Evolutionary conservation across 371 early-diverging fungal genomes (phyloP), one percentile per base, ranked within the genome.

Genomic region (Rhizomucor miehei): DNA sequence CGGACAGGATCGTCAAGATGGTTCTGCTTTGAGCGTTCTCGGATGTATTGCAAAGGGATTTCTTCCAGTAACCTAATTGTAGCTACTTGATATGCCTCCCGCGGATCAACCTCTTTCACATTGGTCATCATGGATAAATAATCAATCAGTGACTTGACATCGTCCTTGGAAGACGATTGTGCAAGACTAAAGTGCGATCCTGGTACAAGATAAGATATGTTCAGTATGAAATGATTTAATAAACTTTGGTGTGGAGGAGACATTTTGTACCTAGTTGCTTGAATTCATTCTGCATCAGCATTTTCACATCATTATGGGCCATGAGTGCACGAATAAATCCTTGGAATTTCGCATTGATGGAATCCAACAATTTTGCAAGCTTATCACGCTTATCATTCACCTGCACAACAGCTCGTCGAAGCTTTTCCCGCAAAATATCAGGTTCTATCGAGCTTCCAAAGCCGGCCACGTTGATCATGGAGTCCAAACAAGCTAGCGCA

Each of bases 381-480:
- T 35, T 45, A 6, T 48, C 39, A 1, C 52, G 47, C 24, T 16
- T 38, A 20, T 44, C 47, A 11, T 39, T 56, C 3, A 59, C 41
- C 9, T 43, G 38, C 1, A 29, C 35, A 3, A 62, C 54, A 0
- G 66, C 64, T 11, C 61, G 54, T 34, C 63, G 63, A 8, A 72
- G 20, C 1, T 51, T 54, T n/a, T 54, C 58, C 0, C 62, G 51
- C 10, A 72, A 19, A 10, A 20, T 16, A 1, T 17, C 49, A 1
- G 73, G 66, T 19, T 63, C 47, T 12, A 60, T 51, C 12, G 44
- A 51, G 5, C 62, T 55, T 24, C 62, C 55, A 16, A 72, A 68
- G 0, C 73, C 68, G 17, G 73, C 60, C 0, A 72, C 65, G 47
- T 72, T 72, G 13, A 72, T 60, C 73, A 72, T 72, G 20, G 68